A percentile compares a stretch with the other conserved stretches of the same genome.
Evolutionary conservation across 208 protist species (phyloP).

Genomic region (Crithidia fasciculata): DNA sequence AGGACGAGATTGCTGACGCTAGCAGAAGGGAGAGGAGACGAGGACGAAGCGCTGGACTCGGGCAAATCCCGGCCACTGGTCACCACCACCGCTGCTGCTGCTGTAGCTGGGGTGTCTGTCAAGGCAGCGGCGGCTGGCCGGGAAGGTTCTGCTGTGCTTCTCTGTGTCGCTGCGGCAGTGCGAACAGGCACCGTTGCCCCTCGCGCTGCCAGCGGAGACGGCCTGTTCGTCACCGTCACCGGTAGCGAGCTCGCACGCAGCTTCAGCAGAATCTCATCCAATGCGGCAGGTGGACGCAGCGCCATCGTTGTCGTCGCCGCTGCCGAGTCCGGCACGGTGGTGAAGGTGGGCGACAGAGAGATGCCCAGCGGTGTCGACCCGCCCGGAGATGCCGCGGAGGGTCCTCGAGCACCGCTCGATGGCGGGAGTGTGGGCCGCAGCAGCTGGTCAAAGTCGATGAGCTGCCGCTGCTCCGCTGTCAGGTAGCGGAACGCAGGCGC

Average conservation of each 20-base stretch:
- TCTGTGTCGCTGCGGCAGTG: background rate
- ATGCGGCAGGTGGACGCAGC: background rate
- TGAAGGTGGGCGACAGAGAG: background rate
- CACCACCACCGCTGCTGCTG: background rate
- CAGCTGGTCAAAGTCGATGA: constrained; percentile 45
- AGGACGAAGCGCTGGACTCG: background rate
- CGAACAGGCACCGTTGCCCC: background rate
- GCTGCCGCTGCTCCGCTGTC: constrained; percentile 37
- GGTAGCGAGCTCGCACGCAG: constrained; percentile 13
- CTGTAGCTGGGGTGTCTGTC: background rate
- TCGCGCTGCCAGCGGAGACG: background rate
- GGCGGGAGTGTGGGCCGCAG: constrained; percentile 28
- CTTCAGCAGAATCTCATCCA: constrained; percentile 16
- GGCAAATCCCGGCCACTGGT: background rate
- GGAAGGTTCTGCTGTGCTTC: background rate
- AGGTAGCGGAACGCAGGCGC: constrained; percentile 7
- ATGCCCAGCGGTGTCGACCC: background rate
- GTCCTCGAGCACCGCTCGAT: background rate
- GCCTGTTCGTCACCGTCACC: background rate
- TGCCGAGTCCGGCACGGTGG: background rate
- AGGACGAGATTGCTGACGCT: background rate
- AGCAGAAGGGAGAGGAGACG: background rate
- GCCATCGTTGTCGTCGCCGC: background rate
- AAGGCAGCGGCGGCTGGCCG: background rate
- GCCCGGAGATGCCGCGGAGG: background rate